Evolutionary conservation across 768 basidiomycete species (phyloP).

Genomic region (Dentipellis sp.): DNA sequence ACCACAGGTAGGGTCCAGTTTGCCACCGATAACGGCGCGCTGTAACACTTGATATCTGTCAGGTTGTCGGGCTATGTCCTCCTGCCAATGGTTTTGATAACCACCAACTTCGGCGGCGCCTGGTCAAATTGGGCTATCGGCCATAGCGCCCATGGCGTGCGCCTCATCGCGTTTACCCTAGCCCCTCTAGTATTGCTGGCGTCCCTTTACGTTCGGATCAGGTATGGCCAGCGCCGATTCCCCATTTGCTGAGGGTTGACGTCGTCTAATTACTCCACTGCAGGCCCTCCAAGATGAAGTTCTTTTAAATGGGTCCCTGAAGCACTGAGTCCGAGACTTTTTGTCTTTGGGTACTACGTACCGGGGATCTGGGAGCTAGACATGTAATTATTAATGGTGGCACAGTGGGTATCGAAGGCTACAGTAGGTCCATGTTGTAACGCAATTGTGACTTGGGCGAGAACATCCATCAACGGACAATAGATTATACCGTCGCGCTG

Average conservation of each 20-base stretch:
- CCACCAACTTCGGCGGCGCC: conserved; percentile 60
- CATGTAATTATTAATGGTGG: too few species aligned
- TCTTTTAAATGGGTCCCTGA: too few species aligned
- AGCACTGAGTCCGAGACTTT: too few species aligned
- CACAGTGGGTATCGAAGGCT: too few species aligned
- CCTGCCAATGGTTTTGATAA: conserved; percentile 49
- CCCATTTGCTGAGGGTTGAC: too few species aligned
- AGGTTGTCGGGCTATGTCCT: conserved; percentile 71
- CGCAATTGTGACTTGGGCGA: too few species aligned
- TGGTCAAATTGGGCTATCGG: conserved; percentile 52
- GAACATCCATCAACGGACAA: too few species aligned
- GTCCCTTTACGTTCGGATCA: conserved; percentile 22
- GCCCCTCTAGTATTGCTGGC: conserved; percentile 18
- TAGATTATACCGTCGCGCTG: background rate
- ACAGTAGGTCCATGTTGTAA: too few species aligned
- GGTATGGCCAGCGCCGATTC: background rate
- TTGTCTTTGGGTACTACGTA: too few species aligned
- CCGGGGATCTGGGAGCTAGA: too few species aligned
- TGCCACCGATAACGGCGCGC: background rate
- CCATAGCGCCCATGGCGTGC: conserved; percentile 24
- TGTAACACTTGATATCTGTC: conserved; percentile 1
- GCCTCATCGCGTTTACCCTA: conserved; percentile 18
- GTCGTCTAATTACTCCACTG: too few species aligned
- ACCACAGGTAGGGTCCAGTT: conserved; percentile 48
- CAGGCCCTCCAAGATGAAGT: too few species aligned